Conservation (phyloP, 2,329 filamentous ascomycete species). For the Ilyonectria sp. region DNA sequence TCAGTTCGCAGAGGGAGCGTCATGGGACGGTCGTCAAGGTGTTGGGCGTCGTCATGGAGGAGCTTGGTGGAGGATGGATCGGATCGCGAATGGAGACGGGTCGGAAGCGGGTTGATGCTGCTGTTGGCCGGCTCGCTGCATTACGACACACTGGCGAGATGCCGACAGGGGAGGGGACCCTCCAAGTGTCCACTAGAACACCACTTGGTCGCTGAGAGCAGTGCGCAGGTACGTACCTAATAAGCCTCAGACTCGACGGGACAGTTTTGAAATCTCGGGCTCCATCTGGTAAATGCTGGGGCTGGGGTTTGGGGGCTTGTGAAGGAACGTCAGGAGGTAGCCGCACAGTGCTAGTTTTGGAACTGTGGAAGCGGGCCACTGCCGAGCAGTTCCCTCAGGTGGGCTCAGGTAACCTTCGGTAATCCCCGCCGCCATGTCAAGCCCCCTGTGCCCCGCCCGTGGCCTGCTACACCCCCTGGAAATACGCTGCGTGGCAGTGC, state of each 20-base stretch:
- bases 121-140: constrained; percentile 12
- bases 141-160: constrained; percentile 28
- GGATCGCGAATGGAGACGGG: constrained; percentile 40
- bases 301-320: neutral
- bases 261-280: constrained; percentile 12
- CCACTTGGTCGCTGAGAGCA: neutral
- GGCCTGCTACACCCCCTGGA: constrained; percentile 1
- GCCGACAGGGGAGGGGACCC: constrained; percentile 13
- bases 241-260: constrained; percentile 23
- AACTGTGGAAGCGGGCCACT: neutral
- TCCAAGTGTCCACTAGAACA: constrained; percentile 17
- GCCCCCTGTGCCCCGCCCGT: neutral
- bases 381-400: neutral
- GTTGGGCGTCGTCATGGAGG: constrained; percentile 45
- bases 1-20: constrained; percentile 36
- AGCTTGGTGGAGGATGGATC: constrained; percentile 26
- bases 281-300: constrained; percentile 4
- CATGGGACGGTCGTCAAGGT: constrained; percentile 44
- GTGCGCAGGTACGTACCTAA: constrained; percentile 20
- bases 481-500: constrained; percentile 10
- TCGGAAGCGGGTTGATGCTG: constrained; percentile 37
- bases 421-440: constrained; percentile 9
- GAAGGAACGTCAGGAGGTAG: constrained; percentile 8
- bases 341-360: constrained; percentile 38
- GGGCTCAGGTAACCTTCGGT: neutral